Percentiles rank a stretch among this genome's conserved stretches.
phyloP scores from a whole-genome alignment of 495 filamentous ascomycete genomes.

The Aspergillus leporis region DNA sequence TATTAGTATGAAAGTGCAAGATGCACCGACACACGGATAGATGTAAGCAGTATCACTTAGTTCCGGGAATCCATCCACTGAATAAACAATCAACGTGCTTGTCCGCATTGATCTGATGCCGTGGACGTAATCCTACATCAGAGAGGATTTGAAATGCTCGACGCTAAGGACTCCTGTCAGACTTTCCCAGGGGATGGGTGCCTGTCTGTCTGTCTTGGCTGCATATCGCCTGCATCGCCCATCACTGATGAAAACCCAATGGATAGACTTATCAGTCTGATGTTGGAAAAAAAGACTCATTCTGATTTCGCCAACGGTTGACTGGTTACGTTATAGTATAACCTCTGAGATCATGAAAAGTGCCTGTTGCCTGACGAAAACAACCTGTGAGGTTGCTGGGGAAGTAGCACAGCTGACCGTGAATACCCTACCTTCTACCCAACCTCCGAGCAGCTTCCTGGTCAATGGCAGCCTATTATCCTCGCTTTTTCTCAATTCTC shows the following conservation, averaged over 20 bases:
- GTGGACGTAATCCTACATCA: neutral
- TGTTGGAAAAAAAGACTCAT: constrained; percentile 1
- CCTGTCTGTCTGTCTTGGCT: constrained; percentile 6
- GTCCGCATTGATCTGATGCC: constrained; percentile 7
- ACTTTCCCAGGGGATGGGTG: constrained; percentile 3
- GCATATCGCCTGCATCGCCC: neutral
- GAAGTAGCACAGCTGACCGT: neutral
- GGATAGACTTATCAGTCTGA: neutral
- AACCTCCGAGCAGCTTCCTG: neutral
- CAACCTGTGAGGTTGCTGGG: neutral
- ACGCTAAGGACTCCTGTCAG: constrained; percentile 4
- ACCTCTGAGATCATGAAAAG: neutral
- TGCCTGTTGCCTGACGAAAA: neutral
- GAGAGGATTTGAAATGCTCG: constrained; percentile 2
- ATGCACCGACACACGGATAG: neutral
- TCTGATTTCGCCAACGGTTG: neutral
- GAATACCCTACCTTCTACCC: constrained; percentile 3
- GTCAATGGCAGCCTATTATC: neutral
- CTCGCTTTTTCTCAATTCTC: neutral
- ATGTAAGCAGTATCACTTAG: neutral
- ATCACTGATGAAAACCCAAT: neutral
- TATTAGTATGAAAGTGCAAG: neutral
- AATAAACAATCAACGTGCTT: neutral
- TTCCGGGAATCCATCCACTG: neutral
- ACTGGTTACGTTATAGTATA: neutral